Conservation (phyloP, 176 grass and related monocot species). For the Chrysopogon serrulatus region DNA sequence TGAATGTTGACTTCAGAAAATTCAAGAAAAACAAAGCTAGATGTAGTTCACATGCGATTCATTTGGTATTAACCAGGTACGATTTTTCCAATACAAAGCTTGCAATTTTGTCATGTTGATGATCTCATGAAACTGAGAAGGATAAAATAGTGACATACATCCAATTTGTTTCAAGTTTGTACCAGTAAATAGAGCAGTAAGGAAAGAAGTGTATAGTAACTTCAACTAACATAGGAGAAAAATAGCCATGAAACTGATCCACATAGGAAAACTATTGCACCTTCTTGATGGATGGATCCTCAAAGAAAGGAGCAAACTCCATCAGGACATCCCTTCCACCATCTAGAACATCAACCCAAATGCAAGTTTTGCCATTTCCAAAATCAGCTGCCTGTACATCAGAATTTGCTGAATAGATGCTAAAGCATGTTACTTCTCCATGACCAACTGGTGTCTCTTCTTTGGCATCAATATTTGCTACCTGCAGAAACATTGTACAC, state of each 20-base stretch:
- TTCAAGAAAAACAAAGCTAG: conserved; percentile 17
- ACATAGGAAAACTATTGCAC: conserved; percentile 28
- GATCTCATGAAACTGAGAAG: not conserved
- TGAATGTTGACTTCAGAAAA: conserved; percentile 5
- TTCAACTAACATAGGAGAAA: conserved; percentile 6
- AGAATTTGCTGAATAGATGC: conserved; percentile 62
- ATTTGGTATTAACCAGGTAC: not conserved
- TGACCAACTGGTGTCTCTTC: conserved; percentile 77
- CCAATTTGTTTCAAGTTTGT: conserved; percentile 13
- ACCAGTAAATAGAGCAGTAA: not conserved
- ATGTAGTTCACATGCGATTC: conserved; percentile 6
- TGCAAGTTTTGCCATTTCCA: conserved; percentile 85
- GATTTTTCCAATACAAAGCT: not conserved
- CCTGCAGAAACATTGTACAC: conserved; percentile 45
- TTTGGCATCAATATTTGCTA: conserved; percentile 68
- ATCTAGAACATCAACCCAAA: conserved; percentile 95
- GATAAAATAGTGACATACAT: conserved; percentile 1
- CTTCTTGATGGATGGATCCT: conserved; percentile 84
- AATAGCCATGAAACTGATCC: conserved; percentile 7
- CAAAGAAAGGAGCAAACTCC: conserved; percentile 84
- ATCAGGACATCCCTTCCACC: conserved; percentile 65
- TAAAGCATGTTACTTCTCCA: conserved; percentile 87
- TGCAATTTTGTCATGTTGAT: not conserved
- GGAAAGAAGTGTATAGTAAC: not conserved
- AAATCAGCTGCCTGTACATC: conserved; percentile 56